A percentile compares a stretch with the other conserved stretches of the same genome.
These are phyloP conservation scores for Ganoderma resinaceum DNA, from an alignment of 1,284 basidiomycete species.

Conservation along the genomic window DNA sequence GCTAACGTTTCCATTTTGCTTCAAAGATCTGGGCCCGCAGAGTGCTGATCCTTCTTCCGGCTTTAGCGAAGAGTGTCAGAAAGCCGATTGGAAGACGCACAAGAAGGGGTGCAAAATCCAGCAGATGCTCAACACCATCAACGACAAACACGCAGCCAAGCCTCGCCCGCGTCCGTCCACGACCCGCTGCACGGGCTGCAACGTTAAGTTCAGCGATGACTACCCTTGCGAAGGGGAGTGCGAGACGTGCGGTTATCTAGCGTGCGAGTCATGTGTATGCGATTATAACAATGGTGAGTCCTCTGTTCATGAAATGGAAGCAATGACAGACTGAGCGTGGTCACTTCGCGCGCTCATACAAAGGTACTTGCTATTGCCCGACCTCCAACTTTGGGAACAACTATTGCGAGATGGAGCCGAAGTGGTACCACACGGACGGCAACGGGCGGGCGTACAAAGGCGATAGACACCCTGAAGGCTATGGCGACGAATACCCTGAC, in stretches of 20 bases:
- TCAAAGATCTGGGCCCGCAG: background rate
- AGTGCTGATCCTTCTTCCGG: background rate
- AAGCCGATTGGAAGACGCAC: conserved; percentile 25
- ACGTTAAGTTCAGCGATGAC: conserved; percentile 37
- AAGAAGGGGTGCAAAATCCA: conserved; percentile 29
- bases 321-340: background rate
- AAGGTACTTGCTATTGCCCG: conserved; percentile 48
- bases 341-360: background rate
- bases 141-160: conserved; percentile 26
- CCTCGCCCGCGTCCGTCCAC: conserved; percentile 33
- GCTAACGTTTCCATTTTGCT: background rate
- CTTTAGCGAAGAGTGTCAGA: conserved; percentile 21
- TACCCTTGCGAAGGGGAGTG: conserved; percentile 32
- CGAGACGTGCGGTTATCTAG: conserved; percentile 45
- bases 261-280: conserved; percentile 42
- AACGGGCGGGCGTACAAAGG: conserved; percentile 40
- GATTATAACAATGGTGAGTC: background rate
- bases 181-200: conserved; percentile 48
- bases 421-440: conserved; percentile 44
- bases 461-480: conserved; percentile 42
- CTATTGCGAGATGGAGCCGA: conserved; percentile 43
- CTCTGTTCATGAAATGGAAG: background rate
- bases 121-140: conserved; percentile 29
- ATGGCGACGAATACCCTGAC: conserved; percentile 31
- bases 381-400: conserved; percentile 44